Conservation (phyloP, 2,329 filamentous ascomycete genomes). For the Talaromyces sp. region DNA sequence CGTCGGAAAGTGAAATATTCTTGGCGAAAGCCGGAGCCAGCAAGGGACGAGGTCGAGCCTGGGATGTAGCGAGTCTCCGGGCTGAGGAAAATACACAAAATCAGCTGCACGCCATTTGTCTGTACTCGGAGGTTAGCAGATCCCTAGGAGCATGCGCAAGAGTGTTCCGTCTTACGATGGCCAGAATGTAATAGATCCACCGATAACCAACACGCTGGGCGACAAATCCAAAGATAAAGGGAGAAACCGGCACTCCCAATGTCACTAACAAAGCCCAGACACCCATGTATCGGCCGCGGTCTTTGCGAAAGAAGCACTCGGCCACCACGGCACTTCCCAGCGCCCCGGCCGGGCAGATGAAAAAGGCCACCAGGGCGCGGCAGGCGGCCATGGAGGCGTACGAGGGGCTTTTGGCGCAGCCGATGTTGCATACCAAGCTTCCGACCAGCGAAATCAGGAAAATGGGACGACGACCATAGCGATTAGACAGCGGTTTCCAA, state of each 20-base stretch:
- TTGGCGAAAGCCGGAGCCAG: slow-evolving; percentile 34
- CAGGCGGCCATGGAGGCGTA: slow-evolving; percentile 49
- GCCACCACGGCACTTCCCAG: slow-evolving; percentile 55
- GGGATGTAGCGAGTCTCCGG: slow-evolving; percentile 51
- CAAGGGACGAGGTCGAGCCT: slow-evolving; percentile 19
- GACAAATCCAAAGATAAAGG: slow-evolving; percentile 39
- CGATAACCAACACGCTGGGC: slow-evolving; percentile 48
- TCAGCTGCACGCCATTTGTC: slow-evolving; percentile 53
- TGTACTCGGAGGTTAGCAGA: slow-evolving; percentile 17
- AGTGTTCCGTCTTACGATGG: slow-evolving; percentile 40
- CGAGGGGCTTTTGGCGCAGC: slow-evolving; percentile 45
- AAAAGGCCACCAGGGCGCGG: slow-evolving; percentile 50
- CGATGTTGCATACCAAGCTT: slow-evolving; percentile 48
- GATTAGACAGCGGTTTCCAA: slow-evolving; percentile 52
- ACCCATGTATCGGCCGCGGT: slow-evolving; percentile 52
- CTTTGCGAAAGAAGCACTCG: slow-evolving; percentile 53
- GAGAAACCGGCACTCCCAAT: slow-evolving; percentile 40
- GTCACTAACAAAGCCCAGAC: slow-evolving; percentile 53
- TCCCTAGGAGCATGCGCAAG: slow-evolving; percentile 14
- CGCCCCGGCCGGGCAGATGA: slow-evolving; percentile 50
- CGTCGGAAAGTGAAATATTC: slow-evolving; percentile 44
- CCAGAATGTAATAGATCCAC: slow-evolving; percentile 56
- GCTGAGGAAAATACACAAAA: slow-evolving; percentile 52
- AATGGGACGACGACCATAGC: slow-evolving; percentile 51
- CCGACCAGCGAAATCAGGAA: slow-evolving; percentile 48